Percentiles rank a stretch among this genome's conserved stretches.
Conservation (phyloP, 495 filamentous ascomycete species). For the Penicillium parvum region DNA sequence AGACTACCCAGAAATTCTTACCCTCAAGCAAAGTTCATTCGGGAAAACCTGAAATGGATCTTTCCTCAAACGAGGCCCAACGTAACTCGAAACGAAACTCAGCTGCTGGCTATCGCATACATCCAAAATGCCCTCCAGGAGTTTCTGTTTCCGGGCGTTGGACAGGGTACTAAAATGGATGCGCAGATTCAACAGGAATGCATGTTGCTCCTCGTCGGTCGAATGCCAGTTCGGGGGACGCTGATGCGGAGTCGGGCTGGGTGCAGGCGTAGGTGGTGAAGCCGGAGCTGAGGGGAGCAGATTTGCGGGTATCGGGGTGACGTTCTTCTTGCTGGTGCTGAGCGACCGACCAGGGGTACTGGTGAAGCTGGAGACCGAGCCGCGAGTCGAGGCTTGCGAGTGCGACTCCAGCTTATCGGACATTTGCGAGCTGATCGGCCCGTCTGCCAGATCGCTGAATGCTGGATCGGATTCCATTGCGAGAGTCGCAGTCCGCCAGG, state of each 20-base stretch:
- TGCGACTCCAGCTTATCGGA: slow-evolving; percentile 32
- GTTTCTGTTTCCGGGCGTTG: slow-evolving; percentile 51
- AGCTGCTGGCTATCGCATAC: slow-evolving; percentile 91
- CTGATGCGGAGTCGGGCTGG: slow-evolving; percentile 62
- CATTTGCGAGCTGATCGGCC: slow-evolving; percentile 27
- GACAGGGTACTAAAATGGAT: slow-evolving; percentile 52
- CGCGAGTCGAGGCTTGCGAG: slow-evolving; percentile 28
- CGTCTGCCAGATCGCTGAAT: slow-evolving; percentile 26
- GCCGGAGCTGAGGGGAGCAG: slow-evolving; percentile 63
- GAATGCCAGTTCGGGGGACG: slow-evolving; percentile 56
- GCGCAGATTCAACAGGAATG: slow-evolving; percentile 50
- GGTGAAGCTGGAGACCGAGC: slow-evolving; percentile 30
- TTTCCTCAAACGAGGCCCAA: slow-evolving; percentile 87
- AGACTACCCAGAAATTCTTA: slow-evolving; percentile 36
- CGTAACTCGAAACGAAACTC: slow-evolving; percentile 90
- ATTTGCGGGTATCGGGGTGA: slow-evolving; percentile 52
- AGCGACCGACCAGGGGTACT: slow-evolving; percentile 47
- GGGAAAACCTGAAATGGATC: slow-evolving; percentile 89
- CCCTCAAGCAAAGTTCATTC: slow-evolving; percentile 85
- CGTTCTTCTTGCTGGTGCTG: slow-evolving; percentile 47
- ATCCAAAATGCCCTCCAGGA: slow-evolving; percentile 81
- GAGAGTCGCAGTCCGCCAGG: slow-evolving; percentile 5
- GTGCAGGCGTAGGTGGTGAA: slow-evolving; percentile 65
- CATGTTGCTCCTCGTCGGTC: slow-evolving; percentile 53
- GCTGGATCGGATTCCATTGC: slow-evolving; percentile 32